These are phyloP conservation scores for Sporothrix humicola DNA, from an alignment of 2,329 filamentous ascomycete species.

Conservation along the genomic window DNA sequence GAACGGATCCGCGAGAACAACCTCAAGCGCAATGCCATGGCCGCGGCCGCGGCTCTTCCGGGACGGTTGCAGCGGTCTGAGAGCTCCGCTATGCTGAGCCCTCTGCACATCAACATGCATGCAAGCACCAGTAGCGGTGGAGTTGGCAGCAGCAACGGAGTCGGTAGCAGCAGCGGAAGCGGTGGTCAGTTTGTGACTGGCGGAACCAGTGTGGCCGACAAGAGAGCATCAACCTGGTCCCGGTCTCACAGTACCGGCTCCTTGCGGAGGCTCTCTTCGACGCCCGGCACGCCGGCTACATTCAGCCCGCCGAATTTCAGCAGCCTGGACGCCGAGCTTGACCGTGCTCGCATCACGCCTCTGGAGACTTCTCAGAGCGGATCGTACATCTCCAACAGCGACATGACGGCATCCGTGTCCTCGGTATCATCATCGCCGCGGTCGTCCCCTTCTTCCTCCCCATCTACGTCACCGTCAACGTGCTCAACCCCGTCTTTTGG, in stretches of 20 bases:
- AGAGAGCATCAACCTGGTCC: not conserved
- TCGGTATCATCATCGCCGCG: not conserved
- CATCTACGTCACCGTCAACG: conserved; percentile 4
- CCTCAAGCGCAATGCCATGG: conserved; percentile 55
- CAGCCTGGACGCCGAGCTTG: conserved; percentile 37
- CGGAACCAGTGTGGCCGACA: conserved; percentile 20
- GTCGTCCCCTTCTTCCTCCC: conserved; percentile 8
- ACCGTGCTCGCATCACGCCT: not conserved
- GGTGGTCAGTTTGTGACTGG: not conserved
- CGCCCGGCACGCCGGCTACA: conserved; percentile 28
- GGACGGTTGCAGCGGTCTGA: conserved; percentile 1
- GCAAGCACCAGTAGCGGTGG: conserved; percentile 26
- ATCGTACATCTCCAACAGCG: not conserved
- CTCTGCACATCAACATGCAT: conserved; percentile 34
- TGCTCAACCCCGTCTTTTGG: conserved; percentile 14
- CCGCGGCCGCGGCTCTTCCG: not conserved
- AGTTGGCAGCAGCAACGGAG: not conserved
- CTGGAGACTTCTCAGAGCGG: not conserved
- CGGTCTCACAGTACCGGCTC: conserved; percentile 34
- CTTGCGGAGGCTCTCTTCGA: conserved; percentile 34
- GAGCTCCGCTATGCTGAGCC: conserved; percentile 33
- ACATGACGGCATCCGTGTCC: not conserved
- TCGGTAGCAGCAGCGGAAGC: too few species aligned
- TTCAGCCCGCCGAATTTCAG: conserved; percentile 36
- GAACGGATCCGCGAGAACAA: conserved; percentile 58